A percentile compares a stretch with the other conserved stretches of the same genome.
These are phyloP conservation scores for Schizosaccharomyces versatilis DNA, from an alignment of 1,139 yeast species.

Conservation along the genomic window DNA sequence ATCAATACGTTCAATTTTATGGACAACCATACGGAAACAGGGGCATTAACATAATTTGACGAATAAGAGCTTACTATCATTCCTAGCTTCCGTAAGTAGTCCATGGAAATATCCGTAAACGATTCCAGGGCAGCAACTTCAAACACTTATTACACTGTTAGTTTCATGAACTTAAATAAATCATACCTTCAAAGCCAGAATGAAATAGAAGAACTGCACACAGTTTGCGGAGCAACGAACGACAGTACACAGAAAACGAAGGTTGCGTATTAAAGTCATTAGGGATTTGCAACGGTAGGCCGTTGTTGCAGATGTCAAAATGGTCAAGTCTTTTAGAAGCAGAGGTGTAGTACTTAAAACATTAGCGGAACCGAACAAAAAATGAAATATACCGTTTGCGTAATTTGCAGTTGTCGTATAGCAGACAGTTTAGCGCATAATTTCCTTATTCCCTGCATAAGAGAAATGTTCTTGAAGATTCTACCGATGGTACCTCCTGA, in stretches of 20 bases:
- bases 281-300: constrained; percentile 58
- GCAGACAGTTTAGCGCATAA: constrained; percentile 73
- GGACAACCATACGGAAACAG: constrained; percentile 16
- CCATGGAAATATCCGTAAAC: constrained; percentile 65
- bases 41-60: too few species aligned
- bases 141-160: constrained; percentile 22
- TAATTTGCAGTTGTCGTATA: constrained; percentile 79
- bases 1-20: constrained; percentile 44
- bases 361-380: constrained; percentile 4
- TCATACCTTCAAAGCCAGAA: constrained; percentile 53
- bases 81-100: constrained; percentile 52
- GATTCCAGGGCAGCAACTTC: constrained; percentile 60
- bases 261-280: constrained; percentile 14
- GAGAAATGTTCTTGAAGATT: constrained; percentile 41
- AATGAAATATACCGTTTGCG: constrained; percentile 18
- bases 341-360: constrained; percentile 5
- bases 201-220: constrained; percentile 73
- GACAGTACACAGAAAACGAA: constrained; percentile 7
- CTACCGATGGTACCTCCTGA: constrained; percentile 14
- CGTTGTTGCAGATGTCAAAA: constrained; percentile 36
- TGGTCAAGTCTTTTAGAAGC: constrained; percentile 3
- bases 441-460: constrained; percentile 72
- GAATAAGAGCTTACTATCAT: constrained; percentile 12
- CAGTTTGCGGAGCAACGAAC: constrained; percentile 36
- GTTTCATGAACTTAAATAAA: not conserved